phyloP scores from a whole-genome alignment of 1,139 yeast genomes.

The Blastobotrys apis region DNA sequence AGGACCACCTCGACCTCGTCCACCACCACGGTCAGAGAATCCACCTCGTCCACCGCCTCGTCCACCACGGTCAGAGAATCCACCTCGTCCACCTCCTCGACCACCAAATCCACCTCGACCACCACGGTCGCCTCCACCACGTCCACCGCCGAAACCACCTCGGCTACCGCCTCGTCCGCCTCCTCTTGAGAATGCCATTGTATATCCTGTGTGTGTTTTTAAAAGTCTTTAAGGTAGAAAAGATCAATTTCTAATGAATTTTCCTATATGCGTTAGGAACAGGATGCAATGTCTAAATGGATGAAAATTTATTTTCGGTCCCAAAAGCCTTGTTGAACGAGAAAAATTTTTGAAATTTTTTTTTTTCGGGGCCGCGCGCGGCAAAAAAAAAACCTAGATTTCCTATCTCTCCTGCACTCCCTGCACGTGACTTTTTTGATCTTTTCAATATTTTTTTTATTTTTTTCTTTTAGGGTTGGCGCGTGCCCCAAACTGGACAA shows the following conservation, averaged over 20 bases:
- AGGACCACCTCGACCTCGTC: constrained; percentile 95
- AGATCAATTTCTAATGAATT: constrained; percentile 3
- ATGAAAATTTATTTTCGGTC: neutral
- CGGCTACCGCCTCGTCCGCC: constrained; percentile 24
- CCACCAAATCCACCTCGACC: constrained; percentile 17
- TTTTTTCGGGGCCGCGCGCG: constrained; percentile 2
- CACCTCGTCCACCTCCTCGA: constrained; percentile 20
- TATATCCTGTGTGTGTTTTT: constrained; percentile 7
- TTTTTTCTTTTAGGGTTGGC: too few species aligned
- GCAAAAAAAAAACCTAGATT: neutral
- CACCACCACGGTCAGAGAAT: constrained; percentile 70
- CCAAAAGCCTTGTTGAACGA: neutral
- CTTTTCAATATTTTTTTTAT: too few species aligned
- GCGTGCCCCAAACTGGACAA: too few species aligned
- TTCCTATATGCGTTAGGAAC: neutral
- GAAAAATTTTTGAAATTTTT: neutral
- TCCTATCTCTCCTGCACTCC: too few species aligned
- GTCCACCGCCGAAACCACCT: constrained; percentile 28
- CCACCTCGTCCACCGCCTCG: constrained; percentile 54
- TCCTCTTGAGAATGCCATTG: constrained; percentile 44
- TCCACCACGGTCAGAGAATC: constrained; percentile 24
- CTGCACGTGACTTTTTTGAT: too few species aligned
- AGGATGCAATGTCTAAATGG: too few species aligned
- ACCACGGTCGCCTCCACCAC: constrained; percentile 14
- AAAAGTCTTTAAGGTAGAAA: neutral